A percentile compares a stretch with the other conserved stretches of the same genome.
These are phyloP conservation scores for Antitrichia curtipendula DNA, from an alignment of 225 moss, liverwort and hornwort species.

Conservation along the genomic window DNA sequence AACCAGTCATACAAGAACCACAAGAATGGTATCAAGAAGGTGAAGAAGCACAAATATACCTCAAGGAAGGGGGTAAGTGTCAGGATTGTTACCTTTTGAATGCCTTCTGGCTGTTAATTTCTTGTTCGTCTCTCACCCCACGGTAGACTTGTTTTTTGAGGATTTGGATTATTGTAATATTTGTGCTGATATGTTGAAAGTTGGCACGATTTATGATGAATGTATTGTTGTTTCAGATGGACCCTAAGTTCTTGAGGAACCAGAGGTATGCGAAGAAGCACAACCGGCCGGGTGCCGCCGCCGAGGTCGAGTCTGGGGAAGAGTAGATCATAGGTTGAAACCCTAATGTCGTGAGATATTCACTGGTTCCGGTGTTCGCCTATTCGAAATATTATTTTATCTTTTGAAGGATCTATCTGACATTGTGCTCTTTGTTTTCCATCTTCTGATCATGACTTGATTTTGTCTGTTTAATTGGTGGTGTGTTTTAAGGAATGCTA, in stretches of 20 bases:
- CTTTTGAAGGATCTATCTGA: background rate
- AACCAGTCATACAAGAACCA: conserved; percentile 95
- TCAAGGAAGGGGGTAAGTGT: conserved; percentile 70
- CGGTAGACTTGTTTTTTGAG: background rate
- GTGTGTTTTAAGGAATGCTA: background rate
- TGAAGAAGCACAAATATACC: conserved; percentile 82
- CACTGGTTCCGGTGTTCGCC: background rate
- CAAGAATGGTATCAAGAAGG: conserved; percentile 95
- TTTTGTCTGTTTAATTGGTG: background rate
- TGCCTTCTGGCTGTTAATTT: too few relatives aligned
- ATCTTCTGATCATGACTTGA: background rate
- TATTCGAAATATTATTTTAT: background rate
- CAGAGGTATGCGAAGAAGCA: conserved; percentile 97
- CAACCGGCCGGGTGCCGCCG: conserved; percentile 47
- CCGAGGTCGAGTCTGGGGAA: conserved; percentile 30
- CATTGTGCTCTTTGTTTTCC: background rate
- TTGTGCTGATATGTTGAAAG: background rate
- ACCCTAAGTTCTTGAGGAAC: conserved; percentile 89
- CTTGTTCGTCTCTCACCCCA: background rate
- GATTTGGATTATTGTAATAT: background rate
- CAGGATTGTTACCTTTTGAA: background rate
- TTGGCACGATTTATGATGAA: background rate
- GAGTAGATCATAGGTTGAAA: conserved; percentile 34
- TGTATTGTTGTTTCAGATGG: conserved; percentile 42
- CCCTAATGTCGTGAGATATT: conserved; percentile 1